Evolutionary conservation across 805 yeast genomes (phyloP).

Genomic region (Candida tallmaniae): DNA sequence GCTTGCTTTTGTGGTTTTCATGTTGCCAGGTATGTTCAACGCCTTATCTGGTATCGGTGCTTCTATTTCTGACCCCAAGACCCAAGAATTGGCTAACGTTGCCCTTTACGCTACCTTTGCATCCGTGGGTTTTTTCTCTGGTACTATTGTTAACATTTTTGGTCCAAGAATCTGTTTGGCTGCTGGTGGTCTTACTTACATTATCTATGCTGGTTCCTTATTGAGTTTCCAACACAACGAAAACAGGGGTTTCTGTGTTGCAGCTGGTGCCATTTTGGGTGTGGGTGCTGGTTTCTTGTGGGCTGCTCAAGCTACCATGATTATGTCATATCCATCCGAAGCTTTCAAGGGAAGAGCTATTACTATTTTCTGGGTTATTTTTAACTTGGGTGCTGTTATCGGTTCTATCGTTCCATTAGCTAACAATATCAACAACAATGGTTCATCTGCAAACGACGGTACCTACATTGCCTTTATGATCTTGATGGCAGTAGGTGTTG

Average conservation of each 20-base stretch:
- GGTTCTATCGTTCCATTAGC: slow-evolving; percentile 57
- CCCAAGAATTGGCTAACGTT: slow-evolving; percentile 46
- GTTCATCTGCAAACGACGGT: slow-evolving; percentile 40
- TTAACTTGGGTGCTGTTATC: slow-evolving; percentile 58
- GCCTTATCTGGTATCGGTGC: slow-evolving; percentile 51
- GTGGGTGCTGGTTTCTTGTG: slow-evolving; percentile 51
- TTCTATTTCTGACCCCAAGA: slow-evolving; percentile 35
- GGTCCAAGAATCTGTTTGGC: slow-evolving; percentile 43
- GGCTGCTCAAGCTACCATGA: slow-evolving; percentile 57
- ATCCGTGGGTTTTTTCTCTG: slow-evolving; percentile 53
- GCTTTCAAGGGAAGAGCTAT: slow-evolving; percentile 48
- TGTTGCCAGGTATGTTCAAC: slow-evolving; percentile 52
- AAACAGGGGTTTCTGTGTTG: slow-evolving; percentile 49
- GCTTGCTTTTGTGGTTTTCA: slow-evolving; percentile 43
- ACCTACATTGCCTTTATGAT: slow-evolving; percentile 53
- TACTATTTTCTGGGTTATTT: slow-evolving; percentile 56
- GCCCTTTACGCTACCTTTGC: slow-evolving; percentile 55
- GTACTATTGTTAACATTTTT: slow-evolving; percentile 47
- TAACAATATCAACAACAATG: slow-evolving; percentile 39
- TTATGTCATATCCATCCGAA: slow-evolving; percentile 56
- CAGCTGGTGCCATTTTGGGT: slow-evolving; percentile 56
- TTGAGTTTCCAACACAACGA: slow-evolving; percentile 40
- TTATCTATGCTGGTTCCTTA: slow-evolving; percentile 49
- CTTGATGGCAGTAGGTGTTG: slow-evolving; percentile 45
- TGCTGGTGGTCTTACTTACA: slow-evolving; percentile 54